These are phyloP conservation scores for Pelargonium australe DNA, from an alignment of 441 rosid genomes.

Conservation along the genomic window DNA sequence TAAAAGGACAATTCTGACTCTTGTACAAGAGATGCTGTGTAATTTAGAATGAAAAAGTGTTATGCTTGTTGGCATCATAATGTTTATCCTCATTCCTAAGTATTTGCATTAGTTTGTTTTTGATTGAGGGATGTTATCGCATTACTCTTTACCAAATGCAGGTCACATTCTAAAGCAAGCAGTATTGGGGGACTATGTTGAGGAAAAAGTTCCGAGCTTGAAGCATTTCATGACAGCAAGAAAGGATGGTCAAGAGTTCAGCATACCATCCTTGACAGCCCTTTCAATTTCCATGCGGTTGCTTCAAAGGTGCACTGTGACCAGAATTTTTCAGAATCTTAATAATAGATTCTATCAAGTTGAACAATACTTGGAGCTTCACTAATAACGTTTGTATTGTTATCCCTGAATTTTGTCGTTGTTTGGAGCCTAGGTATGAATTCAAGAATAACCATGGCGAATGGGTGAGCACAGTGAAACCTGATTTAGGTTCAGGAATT, in stretches of 20 bases:
- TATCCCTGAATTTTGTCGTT: constrained; percentile 17
- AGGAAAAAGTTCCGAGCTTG: constrained; percentile 59
- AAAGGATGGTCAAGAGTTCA: constrained; percentile 30
- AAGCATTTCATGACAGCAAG: constrained; percentile 48
- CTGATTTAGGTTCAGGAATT: constrained; percentile 67
- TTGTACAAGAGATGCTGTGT: background rate
- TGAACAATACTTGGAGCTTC: too few species aligned
- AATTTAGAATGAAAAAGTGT: background rate
- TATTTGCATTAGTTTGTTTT: background rate
- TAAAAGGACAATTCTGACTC: background rate
- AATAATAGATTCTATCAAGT: background rate
- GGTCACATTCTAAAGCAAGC: constrained; percentile 45
- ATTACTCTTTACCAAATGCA: constrained; percentile 19
- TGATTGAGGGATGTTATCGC: too few species aligned
- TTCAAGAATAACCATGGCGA: constrained; percentile 76
- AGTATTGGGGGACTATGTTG: constrained; percentile 53
- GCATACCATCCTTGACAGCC: constrained; percentile 64
- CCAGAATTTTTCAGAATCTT: constrained; percentile 1
- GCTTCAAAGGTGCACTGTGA: constrained; percentile 48
- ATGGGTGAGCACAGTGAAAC: constrained; percentile 62
- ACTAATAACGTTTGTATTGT: too few species aligned
- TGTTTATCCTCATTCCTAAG: background rate
- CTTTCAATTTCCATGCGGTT: constrained; percentile 63
- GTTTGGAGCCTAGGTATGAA: constrained; percentile 46
- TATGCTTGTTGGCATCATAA: background rate